phyloP scores from a whole-genome alignment of 768 basidiomycete genomes.

The Panellus pusillus region DNA sequence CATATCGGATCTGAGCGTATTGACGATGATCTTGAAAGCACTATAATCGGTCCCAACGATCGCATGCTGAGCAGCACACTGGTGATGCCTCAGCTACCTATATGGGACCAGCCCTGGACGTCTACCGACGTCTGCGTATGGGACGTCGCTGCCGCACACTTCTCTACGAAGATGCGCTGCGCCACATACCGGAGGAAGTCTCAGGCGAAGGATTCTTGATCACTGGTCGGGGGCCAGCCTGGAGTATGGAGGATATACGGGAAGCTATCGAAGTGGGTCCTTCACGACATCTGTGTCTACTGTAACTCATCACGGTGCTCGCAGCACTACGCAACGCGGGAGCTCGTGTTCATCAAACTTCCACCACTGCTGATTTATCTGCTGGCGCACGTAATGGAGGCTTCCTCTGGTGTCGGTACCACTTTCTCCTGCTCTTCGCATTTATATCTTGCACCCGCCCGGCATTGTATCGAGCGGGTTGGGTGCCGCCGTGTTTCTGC shows the following conservation, averaged over 20 bases:
- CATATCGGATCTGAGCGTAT: neutral
- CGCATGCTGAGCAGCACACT: slow-evolving; percentile 32
- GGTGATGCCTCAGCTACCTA: slow-evolving; percentile 30
- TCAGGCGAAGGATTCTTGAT: slow-evolving; percentile 35
- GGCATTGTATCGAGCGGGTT: slow-evolving; percentile 29
- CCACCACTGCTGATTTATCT: slow-evolving; percentile 31
- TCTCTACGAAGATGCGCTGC: slow-evolving; percentile 30
- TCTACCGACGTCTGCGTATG: slow-evolving; percentile 34
- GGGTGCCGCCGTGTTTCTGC: slow-evolving; percentile 31
- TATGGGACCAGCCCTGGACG: slow-evolving; percentile 32
- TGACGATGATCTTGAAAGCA: slow-evolving; percentile 19
- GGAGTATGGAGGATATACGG: slow-evolving; percentile 30
- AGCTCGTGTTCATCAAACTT: slow-evolving; percentile 28
- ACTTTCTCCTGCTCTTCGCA: slow-evolving; percentile 24
- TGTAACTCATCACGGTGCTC: neutral
- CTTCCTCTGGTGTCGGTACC: slow-evolving; percentile 32
- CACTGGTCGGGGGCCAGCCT: slow-evolving; percentile 33
- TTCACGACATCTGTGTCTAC: neutral
- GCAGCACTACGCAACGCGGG: slow-evolving; percentile 31
- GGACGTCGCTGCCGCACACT: slow-evolving; percentile 38
- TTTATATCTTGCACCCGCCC: slow-evolving; percentile 20
- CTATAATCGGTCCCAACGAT: slow-evolving; percentile 36
- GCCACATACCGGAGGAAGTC: slow-evolving; percentile 24
- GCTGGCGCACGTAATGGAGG: slow-evolving; percentile 32
- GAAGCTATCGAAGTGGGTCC: slow-evolving; percentile 31